Evolutionary conservation across 2,329 filamentous ascomycete genomes (phyloP).

Genomic region (Pseudocercospora vitis): DNA sequence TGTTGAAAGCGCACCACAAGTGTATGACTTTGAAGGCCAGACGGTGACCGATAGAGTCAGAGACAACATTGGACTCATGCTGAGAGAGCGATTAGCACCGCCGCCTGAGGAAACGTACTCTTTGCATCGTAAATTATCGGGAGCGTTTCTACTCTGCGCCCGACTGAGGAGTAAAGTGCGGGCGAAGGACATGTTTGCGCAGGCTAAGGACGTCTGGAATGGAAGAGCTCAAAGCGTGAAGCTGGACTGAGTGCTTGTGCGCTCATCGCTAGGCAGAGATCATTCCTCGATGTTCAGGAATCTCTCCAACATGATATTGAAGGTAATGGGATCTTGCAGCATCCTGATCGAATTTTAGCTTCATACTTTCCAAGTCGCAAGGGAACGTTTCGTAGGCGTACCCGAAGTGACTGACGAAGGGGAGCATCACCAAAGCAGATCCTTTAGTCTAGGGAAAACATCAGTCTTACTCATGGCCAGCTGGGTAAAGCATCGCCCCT

Average conservation of each 20-base stretch:
- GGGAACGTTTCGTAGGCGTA: no score
- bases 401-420: no score
- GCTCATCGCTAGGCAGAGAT: no score
- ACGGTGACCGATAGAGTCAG: slow-evolving; percentile 95
- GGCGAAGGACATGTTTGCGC: slow-evolving; percentile 76
- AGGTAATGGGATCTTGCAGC: no score
- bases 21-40: slow-evolving; percentile 92
- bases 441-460: no score
- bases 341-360: no score
- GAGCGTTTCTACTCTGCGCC: slow-evolving; percentile 90
- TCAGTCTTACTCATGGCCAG: no score
- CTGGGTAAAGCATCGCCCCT: no score
- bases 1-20: slow-evolving; percentile 66
- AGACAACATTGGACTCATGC: slow-evolving; percentile 85
- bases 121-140: slow-evolving; percentile 90
- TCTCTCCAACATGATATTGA: no score
- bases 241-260: slow-evolving; percentile 8
- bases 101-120: slow-evolving; percentile 98
- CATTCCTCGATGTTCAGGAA: no score
- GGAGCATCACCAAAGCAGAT: no score
- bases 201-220: slow-evolving; percentile 48
- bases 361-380: no score
- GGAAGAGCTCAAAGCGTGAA: slow-evolving; percentile 27
- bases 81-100: slow-evolving; percentile 80
- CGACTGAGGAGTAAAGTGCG: slow-evolving; percentile 77